Evolutionary conservation across 2,329 filamentous ascomycete genomes (phyloP).

Genomic region (Podosphaera leucotricha): DNA sequence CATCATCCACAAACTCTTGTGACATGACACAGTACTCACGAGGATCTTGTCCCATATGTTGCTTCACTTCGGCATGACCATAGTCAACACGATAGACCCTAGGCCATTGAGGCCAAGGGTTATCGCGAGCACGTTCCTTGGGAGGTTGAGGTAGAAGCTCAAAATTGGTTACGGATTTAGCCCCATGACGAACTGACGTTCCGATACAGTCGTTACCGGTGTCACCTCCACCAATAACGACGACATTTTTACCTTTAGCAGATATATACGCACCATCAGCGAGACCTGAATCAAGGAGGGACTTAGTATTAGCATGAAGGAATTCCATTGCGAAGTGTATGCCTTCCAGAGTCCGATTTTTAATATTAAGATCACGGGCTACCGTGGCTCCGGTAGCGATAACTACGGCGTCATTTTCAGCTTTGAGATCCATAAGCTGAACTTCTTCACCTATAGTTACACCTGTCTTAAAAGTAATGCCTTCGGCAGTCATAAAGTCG

Average conservation of each 20-base stretch:
- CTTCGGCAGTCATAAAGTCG: constrained; percentile 82
- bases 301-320: constrained; percentile 93
- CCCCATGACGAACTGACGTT: constrained; percentile 83
- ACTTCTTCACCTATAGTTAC: constrained; percentile 56
- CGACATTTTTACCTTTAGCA: constrained; percentile 83
- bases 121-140: constrained; percentile 71
- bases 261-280: constrained; percentile 71
- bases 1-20: constrained; percentile 84
- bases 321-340: constrained; percentile 97
- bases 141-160: constrained; percentile 86
- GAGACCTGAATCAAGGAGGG: constrained; percentile 75
- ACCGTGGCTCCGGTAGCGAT: constrained; percentile 86
- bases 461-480: constrained; percentile 58
- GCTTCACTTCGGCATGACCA: constrained; percentile 84
- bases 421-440: constrained; percentile 46
- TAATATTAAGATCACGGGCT: constrained; percentile 76
- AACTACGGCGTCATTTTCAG: constrained; percentile 59
- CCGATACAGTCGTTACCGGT: constrained; percentile 97
- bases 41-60: constrained; percentile 87
- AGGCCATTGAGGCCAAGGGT: constrained; percentile 97
- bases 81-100: constrained; percentile 98
- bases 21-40: constrained; percentile 98
- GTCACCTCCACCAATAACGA: constrained; percentile 93
- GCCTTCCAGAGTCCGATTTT: constrained; percentile 66
- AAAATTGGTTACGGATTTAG: constrained; percentile 91